Conservation (phyloP, 305 asterid species). For the Plantago coronopus region DNA sequence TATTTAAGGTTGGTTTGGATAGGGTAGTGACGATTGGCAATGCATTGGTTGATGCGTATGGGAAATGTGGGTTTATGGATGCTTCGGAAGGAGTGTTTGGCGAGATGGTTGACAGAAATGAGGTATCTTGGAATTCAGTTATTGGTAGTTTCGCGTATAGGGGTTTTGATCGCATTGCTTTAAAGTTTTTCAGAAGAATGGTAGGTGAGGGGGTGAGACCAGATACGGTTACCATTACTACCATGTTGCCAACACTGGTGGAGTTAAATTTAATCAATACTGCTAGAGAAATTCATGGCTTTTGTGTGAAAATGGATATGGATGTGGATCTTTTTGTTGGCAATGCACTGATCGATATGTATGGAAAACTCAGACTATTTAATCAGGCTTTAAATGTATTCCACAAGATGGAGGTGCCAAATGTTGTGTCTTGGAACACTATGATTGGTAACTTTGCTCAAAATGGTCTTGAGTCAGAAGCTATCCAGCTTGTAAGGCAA, state of each 20-base stretch:
- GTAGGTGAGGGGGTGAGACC: constrained; percentile 29
- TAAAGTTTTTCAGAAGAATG: constrained; percentile 53
- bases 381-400: constrained; percentile 43
- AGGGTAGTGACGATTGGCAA: constrained; percentile 39
- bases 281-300: constrained; percentile 68
- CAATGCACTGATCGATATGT: constrained; percentile 73
- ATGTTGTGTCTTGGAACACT: constrained; percentile 64
- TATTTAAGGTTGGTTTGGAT: constrained; percentile 54
- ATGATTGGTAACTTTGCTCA: constrained; percentile 65
- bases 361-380: constrained; percentile 46
- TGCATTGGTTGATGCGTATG: constrained; percentile 64
- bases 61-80: constrained; percentile 54
- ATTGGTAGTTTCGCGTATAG: constrained; percentile 44
- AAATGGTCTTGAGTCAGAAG: constrained; percentile 48
- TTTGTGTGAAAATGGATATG: constrained; percentile 47
- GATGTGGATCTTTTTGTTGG: constrained; percentile 62
- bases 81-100: constrained; percentile 42
- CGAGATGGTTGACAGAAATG: constrained; percentile 62
- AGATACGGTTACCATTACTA: constrained; percentile 56
- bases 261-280: constrained; percentile 39
- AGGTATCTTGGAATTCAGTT: constrained; percentile 74
- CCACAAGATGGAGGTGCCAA: constrained; percentile 30
- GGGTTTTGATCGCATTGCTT: constrained; percentile 37
- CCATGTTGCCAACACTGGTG: constrained; percentile 55
- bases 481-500: constrained; percentile 44